Evolutionary conservation across 345 rosid genomes (phyloP), one percentile per base, ranked within the genome.

Genomic region (Clarkia xantiana): DNA sequence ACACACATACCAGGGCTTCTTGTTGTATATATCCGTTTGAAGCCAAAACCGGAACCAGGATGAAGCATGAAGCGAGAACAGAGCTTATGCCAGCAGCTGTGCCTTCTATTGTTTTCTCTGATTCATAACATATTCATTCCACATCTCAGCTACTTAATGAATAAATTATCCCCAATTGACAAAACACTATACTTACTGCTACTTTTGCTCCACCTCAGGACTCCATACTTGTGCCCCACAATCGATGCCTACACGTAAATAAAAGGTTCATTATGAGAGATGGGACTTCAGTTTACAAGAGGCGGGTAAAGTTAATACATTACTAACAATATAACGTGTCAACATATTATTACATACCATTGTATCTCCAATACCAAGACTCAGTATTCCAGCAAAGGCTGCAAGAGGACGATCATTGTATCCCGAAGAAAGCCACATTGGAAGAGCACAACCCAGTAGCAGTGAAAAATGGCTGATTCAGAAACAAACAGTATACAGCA

Each of bases 331-430:
- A 23, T 23, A 18, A 29, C 10, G 15, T 17, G 25, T 11, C 19
- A 18, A n/a, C 17, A 19, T 42, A 53, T 15, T 14, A 42, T 43
- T 13, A 55, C 81, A 68, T 68, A 91, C 98, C 96, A 91, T 84
- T 42, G 96, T 84, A 72, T 91, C 98, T 57, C 94, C 98, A 55
- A 91, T 91, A 42, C 96, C 96, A 11, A 91, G 90, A 82, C 98
- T 91, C 69, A 91, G 75, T 63, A 91, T 80, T 67, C 98, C 98
- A 55, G 98, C 84, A 71, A 86, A 91, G 42, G 96, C 89, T 39
- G 87, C 76, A 61, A 86, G 87, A 16, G 98, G 93, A 45, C 96
- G 76, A 72, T 91, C 98, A 47, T 78, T 91, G 76, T 78, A 81
- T 46, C 85, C 94, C 19, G 81, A 81, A 54, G 96, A 91, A 89